A percentile compares a stretch with the other conserved stretches of the same genome.
These are phyloP conservation scores for Parafenestella ontariensis DNA, from an alignment of 2,329 filamentous ascomycete species.

Conservation along the genomic window DNA sequence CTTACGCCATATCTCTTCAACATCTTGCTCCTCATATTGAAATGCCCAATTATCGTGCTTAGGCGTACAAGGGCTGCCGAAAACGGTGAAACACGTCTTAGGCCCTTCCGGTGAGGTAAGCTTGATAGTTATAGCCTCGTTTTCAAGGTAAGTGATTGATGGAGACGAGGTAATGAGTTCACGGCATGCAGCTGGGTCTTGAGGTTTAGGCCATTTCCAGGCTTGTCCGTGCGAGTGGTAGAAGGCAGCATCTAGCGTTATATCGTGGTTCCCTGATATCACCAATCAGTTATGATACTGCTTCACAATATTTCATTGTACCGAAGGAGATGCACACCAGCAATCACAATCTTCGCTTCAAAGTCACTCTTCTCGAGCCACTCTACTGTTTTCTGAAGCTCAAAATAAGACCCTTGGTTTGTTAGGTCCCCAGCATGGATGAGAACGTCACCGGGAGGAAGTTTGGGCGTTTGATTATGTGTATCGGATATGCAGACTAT, in stretches of 20 bases:
- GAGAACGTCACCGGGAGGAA: conserved; percentile 75
- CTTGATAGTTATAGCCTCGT: conserved; percentile 62
- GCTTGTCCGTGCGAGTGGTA: conserved; percentile 60
- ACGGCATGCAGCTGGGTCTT: conserved; percentile 63
- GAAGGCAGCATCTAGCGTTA: conserved; percentile 72
- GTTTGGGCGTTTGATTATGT: conserved; percentile 69
- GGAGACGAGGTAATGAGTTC: conserved; percentile 58
- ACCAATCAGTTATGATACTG: not conserved
- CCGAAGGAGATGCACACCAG: conserved; percentile 56
- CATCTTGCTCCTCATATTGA: conserved; percentile 60
- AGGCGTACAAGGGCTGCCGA: conserved; percentile 73
- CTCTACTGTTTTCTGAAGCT: conserved; percentile 66
- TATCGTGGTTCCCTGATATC: conserved; percentile 73
- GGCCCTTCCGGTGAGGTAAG: conserved; percentile 64
- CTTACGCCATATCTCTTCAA: conserved; percentile 62
- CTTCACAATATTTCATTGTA: not conserved
- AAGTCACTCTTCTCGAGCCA: conserved; percentile 75
- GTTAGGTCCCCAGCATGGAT: conserved; percentile 80
- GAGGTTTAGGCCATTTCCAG: conserved; percentile 64
- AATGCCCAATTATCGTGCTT: conserved; percentile 69
- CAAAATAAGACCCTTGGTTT: conserved; percentile 68
- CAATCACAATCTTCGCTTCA: conserved; percentile 73
- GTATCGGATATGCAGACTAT: conserved; percentile 81
- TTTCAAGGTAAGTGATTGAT: conserved; percentile 69
- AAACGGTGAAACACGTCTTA: conserved; percentile 68